Evolutionary conservation across 148 eudicot species (phyloP).

Genomic region (Chenopodium album): DNA sequence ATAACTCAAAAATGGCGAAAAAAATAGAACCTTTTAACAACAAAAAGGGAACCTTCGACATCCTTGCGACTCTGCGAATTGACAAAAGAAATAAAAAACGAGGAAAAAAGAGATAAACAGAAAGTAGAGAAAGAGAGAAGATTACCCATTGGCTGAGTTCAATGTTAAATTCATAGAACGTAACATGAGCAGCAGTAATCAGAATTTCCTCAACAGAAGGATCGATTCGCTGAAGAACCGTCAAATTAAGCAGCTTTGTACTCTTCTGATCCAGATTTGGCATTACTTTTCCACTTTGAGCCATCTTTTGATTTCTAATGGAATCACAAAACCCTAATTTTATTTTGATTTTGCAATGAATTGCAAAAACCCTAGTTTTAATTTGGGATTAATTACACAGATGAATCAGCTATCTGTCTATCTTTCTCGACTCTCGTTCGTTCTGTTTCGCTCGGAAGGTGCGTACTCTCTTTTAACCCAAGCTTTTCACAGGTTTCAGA

Average conservation of each 20-base stretch:
- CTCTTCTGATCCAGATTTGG: constrained; percentile 82
- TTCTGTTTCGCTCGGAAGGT: no score
- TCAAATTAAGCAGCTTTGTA: constrained; percentile 75
- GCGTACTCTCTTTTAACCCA: no score
- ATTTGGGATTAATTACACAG: no score
- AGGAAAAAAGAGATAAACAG: not conserved
- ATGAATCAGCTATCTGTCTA: no score
- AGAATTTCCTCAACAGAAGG: constrained; percentile 83
- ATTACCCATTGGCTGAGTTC: constrained; percentile 88
- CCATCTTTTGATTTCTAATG: constrained; percentile 35
- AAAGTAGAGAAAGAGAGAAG: not conserved
- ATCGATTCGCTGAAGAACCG: constrained; percentile 85
- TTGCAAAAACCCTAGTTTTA: no score
- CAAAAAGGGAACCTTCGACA: constrained; percentile 83
- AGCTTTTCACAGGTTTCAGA: no score
- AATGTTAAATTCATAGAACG: constrained; percentile 82
- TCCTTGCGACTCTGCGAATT: constrained; percentile 80
- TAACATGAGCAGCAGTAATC: constrained; percentile 91
- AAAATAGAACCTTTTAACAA: constrained; percentile 54
- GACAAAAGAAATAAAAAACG: not conserved
- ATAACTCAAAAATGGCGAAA: no score
- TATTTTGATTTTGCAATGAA: no score
- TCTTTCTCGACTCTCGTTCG: no score
- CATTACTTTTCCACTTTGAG: constrained; percentile 75
- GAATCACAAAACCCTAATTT: constrained; percentile 25